phyloP scores from a whole-genome alignment of 1,284 basidiomycete species.

The Ganoderma multipileum region DNA sequence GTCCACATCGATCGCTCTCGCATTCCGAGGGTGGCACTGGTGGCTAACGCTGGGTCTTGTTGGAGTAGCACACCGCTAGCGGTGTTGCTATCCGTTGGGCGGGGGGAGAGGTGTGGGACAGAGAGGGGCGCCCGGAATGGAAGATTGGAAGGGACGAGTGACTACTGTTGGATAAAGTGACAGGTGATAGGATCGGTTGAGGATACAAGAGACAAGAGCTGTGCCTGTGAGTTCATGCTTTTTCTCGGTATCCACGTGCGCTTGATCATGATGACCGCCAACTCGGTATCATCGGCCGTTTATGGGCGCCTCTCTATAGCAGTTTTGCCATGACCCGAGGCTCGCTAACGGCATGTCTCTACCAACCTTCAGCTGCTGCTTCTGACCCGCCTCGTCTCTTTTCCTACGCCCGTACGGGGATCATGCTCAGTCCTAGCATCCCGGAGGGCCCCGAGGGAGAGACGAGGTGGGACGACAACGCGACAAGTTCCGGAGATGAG shows the following conservation, averaged over 20 bases:
- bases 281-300: constrained; percentile 35
- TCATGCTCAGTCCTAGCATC: background rate
- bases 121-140: constrained; percentile 17
- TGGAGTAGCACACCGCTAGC: background rate
- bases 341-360: background rate
- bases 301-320: constrained; percentile 40
- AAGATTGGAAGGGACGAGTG: constrained; percentile 8
- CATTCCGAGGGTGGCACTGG: too few species aligned
- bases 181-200: constrained; percentile 30
- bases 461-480: background rate
- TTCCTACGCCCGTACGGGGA: constrained; percentile 10
- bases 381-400: constrained; percentile 13
- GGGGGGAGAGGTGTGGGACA: constrained; percentile 25
- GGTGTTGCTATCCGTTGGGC: background rate
- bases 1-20: constrained; percentile 10
- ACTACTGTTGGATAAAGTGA: constrained; percentile 12
- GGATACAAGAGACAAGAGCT: constrained; percentile 30
- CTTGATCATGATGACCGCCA: constrained; percentile 28
- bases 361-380: background rate
- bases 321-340: constrained; percentile 19
- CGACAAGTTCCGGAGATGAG: background rate
- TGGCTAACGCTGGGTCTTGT: background rate
- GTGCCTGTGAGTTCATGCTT: constrained; percentile 42
- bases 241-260: constrained; percentile 25
- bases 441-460: constrained; percentile 9